phyloP scores from a whole-genome alignment of 768 basidiomycete genomes.

The Pluteus cervinus region DNA sequence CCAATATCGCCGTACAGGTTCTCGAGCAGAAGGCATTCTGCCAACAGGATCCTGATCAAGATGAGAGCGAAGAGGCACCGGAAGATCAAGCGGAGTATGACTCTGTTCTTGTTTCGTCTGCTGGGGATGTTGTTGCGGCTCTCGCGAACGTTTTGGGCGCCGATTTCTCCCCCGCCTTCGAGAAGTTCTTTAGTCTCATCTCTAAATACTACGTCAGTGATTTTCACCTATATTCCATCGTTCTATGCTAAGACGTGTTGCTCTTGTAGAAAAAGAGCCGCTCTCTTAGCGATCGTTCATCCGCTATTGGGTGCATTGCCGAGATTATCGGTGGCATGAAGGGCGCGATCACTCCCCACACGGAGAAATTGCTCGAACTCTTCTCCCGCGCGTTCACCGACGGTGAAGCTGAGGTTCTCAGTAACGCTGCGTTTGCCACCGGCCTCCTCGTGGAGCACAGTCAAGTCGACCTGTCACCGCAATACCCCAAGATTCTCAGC shows the following conservation, averaged over 20 bases:
- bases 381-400: slow-evolving; percentile 82
- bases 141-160: slow-evolving; percentile 80
- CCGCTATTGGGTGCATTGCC: slow-evolving; percentile 88
- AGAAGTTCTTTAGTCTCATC: slow-evolving; percentile 84
- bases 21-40: slow-evolving; percentile 93
- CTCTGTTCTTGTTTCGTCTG: slow-evolving; percentile 89
- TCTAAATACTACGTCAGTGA: slow-evolving; percentile 82
- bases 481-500: slow-evolving; percentile 73
- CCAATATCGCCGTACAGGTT: slow-evolving; percentile 75
- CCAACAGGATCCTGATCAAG: slow-evolving; percentile 94
- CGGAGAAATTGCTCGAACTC: slow-evolving; percentile 74
- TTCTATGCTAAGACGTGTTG: neutral
- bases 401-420: slow-evolving; percentile 86
- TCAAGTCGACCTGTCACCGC: slow-evolving; percentile 70
- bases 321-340: slow-evolving; percentile 96
- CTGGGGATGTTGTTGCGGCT: slow-evolving; percentile 88
- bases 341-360: slow-evolving; percentile 76
- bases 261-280: slow-evolving; percentile 68
- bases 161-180: slow-evolving; percentile 80
- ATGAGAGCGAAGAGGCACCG: slow-evolving; percentile 78
- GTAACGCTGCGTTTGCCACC: slow-evolving; percentile 92
- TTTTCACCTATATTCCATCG: neutral
- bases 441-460: slow-evolving; percentile 91
- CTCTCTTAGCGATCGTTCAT: slow-evolving; percentile 86
- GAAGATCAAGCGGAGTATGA: slow-evolving; percentile 96